Conservation (phyloP, 139 green algal species). For the Volvox reticuliferus region DNA sequence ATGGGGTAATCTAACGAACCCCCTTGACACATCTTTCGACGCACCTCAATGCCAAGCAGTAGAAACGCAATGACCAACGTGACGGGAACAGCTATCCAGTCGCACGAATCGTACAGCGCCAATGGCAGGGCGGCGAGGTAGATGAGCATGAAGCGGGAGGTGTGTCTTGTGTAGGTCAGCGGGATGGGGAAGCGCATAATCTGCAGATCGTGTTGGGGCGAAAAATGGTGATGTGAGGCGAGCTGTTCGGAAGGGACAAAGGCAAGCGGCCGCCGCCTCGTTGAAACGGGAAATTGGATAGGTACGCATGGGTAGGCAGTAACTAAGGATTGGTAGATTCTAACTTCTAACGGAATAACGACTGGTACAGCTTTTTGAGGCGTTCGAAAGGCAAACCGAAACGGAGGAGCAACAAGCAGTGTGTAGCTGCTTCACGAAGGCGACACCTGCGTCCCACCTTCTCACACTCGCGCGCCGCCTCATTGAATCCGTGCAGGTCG, state of each 20-base stretch:
- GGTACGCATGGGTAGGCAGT: no score
- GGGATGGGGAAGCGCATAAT: conserved; percentile 61
- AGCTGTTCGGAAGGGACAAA: neutral
- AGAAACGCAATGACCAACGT: conserved; percentile 12
- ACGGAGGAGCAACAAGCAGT: no score
- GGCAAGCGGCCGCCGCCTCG: no score
- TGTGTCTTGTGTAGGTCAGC: conserved; percentile 66
- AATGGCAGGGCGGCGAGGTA: conserved; percentile 85
- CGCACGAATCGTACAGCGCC: conserved; percentile 63
- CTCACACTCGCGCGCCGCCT: conserved; percentile 42
- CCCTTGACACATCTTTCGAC: no score
- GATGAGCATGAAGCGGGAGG: conserved; percentile 72
- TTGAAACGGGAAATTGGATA: no score
- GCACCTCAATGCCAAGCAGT: conserved; percentile 48
- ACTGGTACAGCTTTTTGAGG: no score
- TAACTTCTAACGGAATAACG: no score
- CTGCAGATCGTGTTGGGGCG: neutral
- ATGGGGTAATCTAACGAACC: no score
- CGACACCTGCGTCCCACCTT: conserved; percentile 8
- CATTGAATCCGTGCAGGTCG: conserved; percentile 18
- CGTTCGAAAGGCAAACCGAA: no score
- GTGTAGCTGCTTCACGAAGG: no score
- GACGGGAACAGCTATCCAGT: conserved; percentile 14
- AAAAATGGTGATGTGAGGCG: neutral
- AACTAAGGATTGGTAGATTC: no score